Percentiles rank a stretch among this genome's conserved stretches.
Conservation (phyloP, 1,139 yeast species). For the Blastobotrys indianensis region DNA sequence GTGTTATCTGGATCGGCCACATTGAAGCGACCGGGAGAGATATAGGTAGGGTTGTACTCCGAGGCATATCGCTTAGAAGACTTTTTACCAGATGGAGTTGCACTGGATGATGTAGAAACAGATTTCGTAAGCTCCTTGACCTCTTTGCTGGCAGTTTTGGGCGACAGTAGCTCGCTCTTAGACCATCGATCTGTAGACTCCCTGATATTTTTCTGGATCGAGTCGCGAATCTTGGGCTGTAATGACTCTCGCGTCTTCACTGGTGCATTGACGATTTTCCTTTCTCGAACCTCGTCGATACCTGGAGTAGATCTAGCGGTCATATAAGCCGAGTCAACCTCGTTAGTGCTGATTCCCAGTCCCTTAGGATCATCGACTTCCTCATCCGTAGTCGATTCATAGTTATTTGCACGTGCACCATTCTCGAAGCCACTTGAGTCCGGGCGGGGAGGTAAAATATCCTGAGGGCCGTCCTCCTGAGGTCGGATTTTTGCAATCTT, state of each 20-base stretch:
- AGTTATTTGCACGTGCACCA: background rate
- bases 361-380: too few species aligned
- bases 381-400: background rate
- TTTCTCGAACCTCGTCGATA: too few species aligned
- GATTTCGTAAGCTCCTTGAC: too few species aligned
- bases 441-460: slow-evolving; percentile 11
- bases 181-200: too few species aligned
- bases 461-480: slow-evolving; percentile 9
- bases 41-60: background rate
- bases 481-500: slow-evolving; percentile 47
- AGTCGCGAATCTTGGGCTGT: too few species aligned
- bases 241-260: too few species aligned
- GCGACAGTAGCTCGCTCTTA: too few species aligned
- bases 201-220: too few species aligned
- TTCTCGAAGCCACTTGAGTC: slow-evolving; percentile 8
- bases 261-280: too few species aligned
- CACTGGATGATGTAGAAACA: too few species aligned
- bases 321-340: background rate
- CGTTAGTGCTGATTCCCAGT: background rate
- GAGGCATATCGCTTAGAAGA: slow-evolving; percentile 7
- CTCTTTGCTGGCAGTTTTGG: too few species aligned
- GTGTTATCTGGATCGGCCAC: slow-evolving; percentile 82
- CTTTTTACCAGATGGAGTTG: too few species aligned
- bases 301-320: background rate
- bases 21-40: slow-evolving; percentile 46